Conservation (phyloP, 768 basidiomycete genomes). For the Tylopilus sp. region DNA sequence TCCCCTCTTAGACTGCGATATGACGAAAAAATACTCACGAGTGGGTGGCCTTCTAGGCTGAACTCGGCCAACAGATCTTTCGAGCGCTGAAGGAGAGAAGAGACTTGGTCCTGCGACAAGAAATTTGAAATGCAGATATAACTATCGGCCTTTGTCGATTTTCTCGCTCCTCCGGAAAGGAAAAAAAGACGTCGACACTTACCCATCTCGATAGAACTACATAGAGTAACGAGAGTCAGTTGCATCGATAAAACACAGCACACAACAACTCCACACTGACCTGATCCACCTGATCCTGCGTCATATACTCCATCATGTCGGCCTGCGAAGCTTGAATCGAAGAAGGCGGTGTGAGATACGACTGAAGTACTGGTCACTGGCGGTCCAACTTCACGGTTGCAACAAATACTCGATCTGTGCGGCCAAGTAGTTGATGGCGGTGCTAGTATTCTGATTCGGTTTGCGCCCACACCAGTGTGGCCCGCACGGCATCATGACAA, state of each 20-base stretch:
- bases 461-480: too few species aligned
- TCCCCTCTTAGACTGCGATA: not conserved
- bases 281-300: slow-evolving; percentile 56
- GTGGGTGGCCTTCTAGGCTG: slow-evolving; percentile 71
- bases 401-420: too few species aligned
- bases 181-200: slow-evolving; percentile 17
- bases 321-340: not conserved
- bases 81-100: slow-evolving; percentile 63
- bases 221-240: not conserved
- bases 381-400: too few species aligned
- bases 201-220: slow-evolving; percentile 63
- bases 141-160: slow-evolving; percentile 35
- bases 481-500: too few species aligned
- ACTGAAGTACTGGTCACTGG: too few species aligned
- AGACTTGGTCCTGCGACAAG: slow-evolving; percentile 53
- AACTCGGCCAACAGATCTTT: slow-evolving; percentile 79
- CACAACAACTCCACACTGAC: slow-evolving; percentile 30
- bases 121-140: slow-evolving; percentile 81
- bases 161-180: not conserved
- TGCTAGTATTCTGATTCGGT: too few species aligned
- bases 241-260: not conserved
- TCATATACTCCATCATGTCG: slow-evolving; percentile 42
- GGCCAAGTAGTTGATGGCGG: too few species aligned
- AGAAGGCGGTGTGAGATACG: not conserved
- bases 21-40: slow-evolving; percentile 44